Conservation (phyloP, 495 filamentous ascomycete species). For the Achaetomiella virescens region DNA sequence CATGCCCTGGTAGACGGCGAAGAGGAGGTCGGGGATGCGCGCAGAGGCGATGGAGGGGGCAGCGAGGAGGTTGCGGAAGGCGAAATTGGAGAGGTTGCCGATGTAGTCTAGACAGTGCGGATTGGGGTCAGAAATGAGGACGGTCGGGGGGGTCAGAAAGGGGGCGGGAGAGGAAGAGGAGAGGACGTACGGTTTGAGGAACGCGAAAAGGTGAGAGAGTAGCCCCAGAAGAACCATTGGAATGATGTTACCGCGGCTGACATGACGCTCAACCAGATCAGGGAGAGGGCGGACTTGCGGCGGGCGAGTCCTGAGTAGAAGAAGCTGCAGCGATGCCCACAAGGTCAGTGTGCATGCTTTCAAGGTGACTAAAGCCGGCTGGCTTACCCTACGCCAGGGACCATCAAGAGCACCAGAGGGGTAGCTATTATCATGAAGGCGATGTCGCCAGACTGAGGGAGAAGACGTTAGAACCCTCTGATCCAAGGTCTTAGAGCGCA, state of each 20-base stretch:
- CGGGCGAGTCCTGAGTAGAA: conserved; percentile 98
- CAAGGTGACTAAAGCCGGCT: no score
- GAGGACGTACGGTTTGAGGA: no score
- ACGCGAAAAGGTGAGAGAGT: conserved; percentile 82
- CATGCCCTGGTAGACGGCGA: conserved; percentile 96
- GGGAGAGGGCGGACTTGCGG: conserved; percentile 86
- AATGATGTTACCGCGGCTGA: conserved; percentile 81
- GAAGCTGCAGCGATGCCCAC: conserved; percentile 54
- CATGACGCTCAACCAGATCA: conserved; percentile 96
- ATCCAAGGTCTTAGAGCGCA: background rate
- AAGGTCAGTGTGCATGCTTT: no score
- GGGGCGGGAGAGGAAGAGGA: no score
- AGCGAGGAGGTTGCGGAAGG: conserved; percentile 72
- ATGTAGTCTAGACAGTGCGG: conserved; percentile 75
- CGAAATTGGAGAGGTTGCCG: conserved; percentile 80
- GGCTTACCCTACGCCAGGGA: conserved; percentile 70
- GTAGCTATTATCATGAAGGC: conserved; percentile 85
- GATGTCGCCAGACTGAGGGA: conserved; percentile 70
- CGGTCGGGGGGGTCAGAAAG: conserved; percentile 44
- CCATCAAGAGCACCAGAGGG: conserved; percentile 95
- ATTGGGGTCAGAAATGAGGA: conserved; percentile 52
- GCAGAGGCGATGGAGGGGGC: conserved; percentile 69
- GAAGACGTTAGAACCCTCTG: background rate
- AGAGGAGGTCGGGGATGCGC: conserved; percentile 82
- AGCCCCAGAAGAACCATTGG: conserved; percentile 99